Evolutionary conservation across 441 rosid species (phyloP).

Genomic region (Mallotus repandus): DNA sequence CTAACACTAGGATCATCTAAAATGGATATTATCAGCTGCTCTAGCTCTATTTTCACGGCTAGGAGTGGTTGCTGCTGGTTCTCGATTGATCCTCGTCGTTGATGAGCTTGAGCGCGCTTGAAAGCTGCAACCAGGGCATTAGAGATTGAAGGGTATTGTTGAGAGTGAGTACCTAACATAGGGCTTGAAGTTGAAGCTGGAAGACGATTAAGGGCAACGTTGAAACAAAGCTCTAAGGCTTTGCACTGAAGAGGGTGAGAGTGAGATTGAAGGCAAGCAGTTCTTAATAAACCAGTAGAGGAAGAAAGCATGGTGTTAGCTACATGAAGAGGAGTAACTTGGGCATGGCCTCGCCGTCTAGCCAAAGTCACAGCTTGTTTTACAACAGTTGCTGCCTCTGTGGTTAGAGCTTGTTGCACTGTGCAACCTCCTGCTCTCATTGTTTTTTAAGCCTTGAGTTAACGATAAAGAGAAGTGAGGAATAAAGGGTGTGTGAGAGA

Average conservation of each 20-base stretch:
- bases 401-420: conserved; percentile 59
- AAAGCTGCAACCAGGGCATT: conserved; percentile 77
- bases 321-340: conserved; percentile 80
- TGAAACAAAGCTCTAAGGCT: conserved; percentile 78
- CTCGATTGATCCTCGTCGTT: conserved; percentile 69
- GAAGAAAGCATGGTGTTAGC: conserved; percentile 69
- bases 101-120: conserved; percentile 82
- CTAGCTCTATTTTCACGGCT: conserved; percentile 60
- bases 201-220: conserved; percentile 72
- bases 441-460: conserved; percentile 1
- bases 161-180: conserved; percentile 39
- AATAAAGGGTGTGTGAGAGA: not conserved
- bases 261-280: conserved; percentile 65
- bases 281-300: conserved; percentile 48
- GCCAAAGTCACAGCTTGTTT: conserved; percentile 67
- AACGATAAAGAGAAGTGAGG: not conserved
- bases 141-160: conserved; percentile 55
- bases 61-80: conserved; percentile 71
- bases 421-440: conserved; percentile 69
- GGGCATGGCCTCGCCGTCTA: conserved; percentile 65
- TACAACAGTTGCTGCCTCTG: conserved; percentile 52
- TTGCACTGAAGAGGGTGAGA: conserved; percentile 74
- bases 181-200: conserved; percentile 59
- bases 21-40: conserved; percentile 61
- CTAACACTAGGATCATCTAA: conserved; percentile 78